A percentile compares a stretch with the other conserved stretches of the same genome.
phyloP scores from a whole-genome alignment of 768 basidiomycete species.

The Mycena amicta region DNA sequence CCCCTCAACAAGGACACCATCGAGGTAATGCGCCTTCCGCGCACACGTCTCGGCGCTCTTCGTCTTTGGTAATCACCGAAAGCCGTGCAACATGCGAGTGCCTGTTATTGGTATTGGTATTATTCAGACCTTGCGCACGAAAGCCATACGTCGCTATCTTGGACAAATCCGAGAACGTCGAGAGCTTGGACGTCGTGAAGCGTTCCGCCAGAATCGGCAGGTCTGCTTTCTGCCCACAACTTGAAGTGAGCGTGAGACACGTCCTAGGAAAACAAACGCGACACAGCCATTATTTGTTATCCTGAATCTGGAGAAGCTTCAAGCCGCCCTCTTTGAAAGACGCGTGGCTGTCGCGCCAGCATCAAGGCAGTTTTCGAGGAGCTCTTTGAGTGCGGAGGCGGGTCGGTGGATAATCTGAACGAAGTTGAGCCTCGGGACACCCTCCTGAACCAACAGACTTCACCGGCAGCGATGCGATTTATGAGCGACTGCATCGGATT shows the following conservation, averaged over 20 bases:
- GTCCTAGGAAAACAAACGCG: conserved; percentile 57
- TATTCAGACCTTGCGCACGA: conserved; percentile 96
- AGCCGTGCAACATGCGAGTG: conserved; percentile 86
- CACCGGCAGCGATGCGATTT: too few relatives aligned
- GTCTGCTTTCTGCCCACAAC: conserved; percentile 72
- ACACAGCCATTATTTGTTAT: conserved; percentile 94
- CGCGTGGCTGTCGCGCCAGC: conserved; percentile 87
- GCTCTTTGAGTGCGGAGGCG: conserved; percentile 92
- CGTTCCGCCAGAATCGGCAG: conserved; percentile 90
- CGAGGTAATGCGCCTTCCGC: too few relatives aligned
- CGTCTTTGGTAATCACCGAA: conserved; percentile 88
- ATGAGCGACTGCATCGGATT: too few relatives aligned
- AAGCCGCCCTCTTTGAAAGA: conserved; percentile 94
- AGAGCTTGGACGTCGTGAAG: too few relatives aligned
- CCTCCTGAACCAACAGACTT: conserved; percentile 30
- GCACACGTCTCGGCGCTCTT: conserved; percentile 79
- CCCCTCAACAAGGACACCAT: too few relatives aligned
- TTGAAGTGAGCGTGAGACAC: neutral
- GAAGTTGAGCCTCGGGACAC: too few relatives aligned
- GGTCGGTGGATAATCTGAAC: conserved; percentile 93
- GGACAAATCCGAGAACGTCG: too few relatives aligned
- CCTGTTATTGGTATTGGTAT: too few relatives aligned
- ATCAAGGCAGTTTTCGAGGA: conserved; percentile 95
- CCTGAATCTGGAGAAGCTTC: conserved; percentile 93
- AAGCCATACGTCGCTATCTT: too few relatives aligned